These are phyloP conservation scores for Solanum dulcamara DNA, from an alignment of 257 asterid genomes.

Conservation along the genomic window DNA sequence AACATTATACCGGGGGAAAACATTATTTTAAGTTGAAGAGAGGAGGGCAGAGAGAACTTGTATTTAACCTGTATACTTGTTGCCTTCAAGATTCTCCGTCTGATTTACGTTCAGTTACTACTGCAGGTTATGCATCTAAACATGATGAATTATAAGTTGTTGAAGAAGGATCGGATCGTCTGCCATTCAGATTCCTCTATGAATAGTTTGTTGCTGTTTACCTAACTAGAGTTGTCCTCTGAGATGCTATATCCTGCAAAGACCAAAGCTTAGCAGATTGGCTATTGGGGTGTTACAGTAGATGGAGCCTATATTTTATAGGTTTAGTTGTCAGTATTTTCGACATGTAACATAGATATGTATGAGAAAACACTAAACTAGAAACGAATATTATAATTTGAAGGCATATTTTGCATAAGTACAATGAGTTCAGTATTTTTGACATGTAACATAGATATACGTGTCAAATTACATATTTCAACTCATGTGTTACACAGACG, in stretches of 20 bases:
- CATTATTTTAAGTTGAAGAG: neutral
- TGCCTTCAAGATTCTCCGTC: neutral
- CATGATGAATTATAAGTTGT: conserved; percentile 55
- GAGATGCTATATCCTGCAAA: neutral
- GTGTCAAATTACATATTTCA: neutral
- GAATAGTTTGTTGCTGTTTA: neutral
- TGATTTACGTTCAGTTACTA: neutral
- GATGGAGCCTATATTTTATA: neutral
- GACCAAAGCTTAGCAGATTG: neutral
- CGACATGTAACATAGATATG: neutral
- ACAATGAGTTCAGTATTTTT: neutral
- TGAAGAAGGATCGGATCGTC: neutral
- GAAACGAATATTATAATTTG: neutral
- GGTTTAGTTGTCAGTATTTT: neutral
- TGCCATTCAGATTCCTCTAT: neutral
- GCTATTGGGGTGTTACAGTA: neutral
- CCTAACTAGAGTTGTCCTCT: neutral
- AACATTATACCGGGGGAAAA: no score
- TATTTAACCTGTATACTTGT: neutral
- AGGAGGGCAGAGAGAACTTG: neutral
- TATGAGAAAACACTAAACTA: neutral
- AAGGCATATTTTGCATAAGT: neutral
- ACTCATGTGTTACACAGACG: neutral
- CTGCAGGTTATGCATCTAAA: conserved; percentile 31
- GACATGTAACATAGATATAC: neutral